Evolutionary conservation across 1,284 basidiomycete genomes (phyloP), one percentile per base, ranked within the genome.

Genomic region (Ceratobasidium sp.): DNA sequence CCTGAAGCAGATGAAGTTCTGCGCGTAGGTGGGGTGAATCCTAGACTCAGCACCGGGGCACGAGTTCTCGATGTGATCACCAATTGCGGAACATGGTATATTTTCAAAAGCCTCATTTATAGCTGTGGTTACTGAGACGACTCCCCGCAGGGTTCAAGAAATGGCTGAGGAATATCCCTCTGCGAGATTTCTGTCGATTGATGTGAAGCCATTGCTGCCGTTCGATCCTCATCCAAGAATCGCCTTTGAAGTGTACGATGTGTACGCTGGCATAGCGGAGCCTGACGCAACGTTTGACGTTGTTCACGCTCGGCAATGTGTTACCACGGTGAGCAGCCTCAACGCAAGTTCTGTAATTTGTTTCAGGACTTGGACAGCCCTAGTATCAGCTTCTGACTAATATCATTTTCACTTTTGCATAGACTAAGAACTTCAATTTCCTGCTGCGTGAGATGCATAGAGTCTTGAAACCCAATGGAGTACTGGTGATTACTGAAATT

Each of bases 391-490:
- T n/a, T n/a, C n/a, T n/a, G n/a, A n/a, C n/a, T n/a, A n/a, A n/a
- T n/a, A n/a, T n/a, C n/a, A n/a, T n/a, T n/a, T n/a, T n/a, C n/a
- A n/a, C n/a, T n/a, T 10, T 10, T 42, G 10, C 10, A 12, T 42
- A 73, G 70, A 61, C 46, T 3, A 73, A 63, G 42, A 42, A 73
- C 20, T 73, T 42, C 40, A 61, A 73, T 46, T 63, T 66, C 28
- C 26, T 75, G 18, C 18, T 75, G 10, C 72, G 72, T 1, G 72
- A 75, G 28, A 66, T 66, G 58, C 72, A 75, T 44, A 44, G 72
- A 0, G 72, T 75, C 6, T 33, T 75, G n/a, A 75, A 75, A 66
- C 72, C 72, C 7, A 44, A 60, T 15, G 72, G 72, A 0, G 20
- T 75, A 7, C 33, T 75, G 28, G 61, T 75, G 2, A 23, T 75